Conservation (phyloP, 2,329 filamentous ascomycete species). For the Colletotrichum higginsianum region DNA sequence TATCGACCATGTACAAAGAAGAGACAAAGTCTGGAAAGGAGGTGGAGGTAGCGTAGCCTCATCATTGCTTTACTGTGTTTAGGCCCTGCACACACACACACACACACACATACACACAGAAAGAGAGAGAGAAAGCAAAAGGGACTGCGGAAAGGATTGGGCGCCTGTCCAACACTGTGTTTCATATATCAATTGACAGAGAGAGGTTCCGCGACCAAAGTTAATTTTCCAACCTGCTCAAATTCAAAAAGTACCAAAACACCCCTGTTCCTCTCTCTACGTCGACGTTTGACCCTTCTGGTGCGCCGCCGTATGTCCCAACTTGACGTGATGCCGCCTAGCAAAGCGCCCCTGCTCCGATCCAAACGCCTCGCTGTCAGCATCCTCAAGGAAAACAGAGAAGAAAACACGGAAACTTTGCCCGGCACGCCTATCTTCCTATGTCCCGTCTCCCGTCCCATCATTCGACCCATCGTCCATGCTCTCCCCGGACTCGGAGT, state of each 20-base stretch:
- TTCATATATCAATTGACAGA: slow-evolving; percentile 25
- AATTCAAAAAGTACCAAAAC: neutral
- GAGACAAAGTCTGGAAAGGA: neutral
- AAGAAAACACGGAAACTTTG: neutral
- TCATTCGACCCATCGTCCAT: slow-evolving; percentile 21
- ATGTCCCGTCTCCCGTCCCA: neutral
- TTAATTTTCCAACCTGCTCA: neutral
- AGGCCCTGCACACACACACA: slow-evolving; percentile 1
- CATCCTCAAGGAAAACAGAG: no score
- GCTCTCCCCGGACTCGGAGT: slow-evolving; percentile 38
- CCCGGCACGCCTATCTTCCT: neutral
- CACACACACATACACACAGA: no score
- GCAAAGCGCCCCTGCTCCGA: neutral
- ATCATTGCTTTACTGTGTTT: neutral
- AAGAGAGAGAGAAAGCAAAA: neutral
- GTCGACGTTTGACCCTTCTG: neutral
- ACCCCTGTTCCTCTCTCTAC: neutral
- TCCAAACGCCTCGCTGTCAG: slow-evolving; percentile 15
- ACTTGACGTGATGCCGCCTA: slow-evolving; percentile 3
- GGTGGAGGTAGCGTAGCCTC: neutral
- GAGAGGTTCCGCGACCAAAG: neutral
- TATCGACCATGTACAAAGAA: slow-evolving; percentile 9
- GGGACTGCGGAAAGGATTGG: neutral
- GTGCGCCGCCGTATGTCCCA: slow-evolving; percentile 6
- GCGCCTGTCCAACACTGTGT: slow-evolving; percentile 8